Percentiles rank a stretch among this genome's conserved stretches.
Evolutionary conservation across 2,329 filamentous ascomycete species (phyloP).

Genomic region (Endoconidiophora polonica): DNA sequence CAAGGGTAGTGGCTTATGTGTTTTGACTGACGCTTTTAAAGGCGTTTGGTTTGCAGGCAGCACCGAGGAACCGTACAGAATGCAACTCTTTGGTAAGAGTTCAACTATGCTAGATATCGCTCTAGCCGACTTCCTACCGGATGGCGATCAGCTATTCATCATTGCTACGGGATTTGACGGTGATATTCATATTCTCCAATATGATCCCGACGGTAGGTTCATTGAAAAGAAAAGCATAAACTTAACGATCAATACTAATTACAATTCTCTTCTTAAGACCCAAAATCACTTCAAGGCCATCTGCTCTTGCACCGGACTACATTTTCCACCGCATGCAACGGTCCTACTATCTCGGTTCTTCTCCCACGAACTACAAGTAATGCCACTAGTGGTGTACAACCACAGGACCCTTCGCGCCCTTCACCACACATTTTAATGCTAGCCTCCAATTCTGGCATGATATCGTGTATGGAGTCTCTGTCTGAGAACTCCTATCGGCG

Average conservation of each 20-base stretch:
- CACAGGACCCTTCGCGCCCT: slow-evolving; percentile 19
- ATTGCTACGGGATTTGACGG: slow-evolving; percentile 71
- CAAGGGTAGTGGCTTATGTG: slow-evolving; percentile 64
- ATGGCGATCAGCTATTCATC: slow-evolving; percentile 67
- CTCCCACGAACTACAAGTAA: slow-evolving; percentile 40
- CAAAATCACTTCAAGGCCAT: slow-evolving; percentile 79
- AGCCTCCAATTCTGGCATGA: slow-evolving; percentile 56
- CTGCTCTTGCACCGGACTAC: slow-evolving; percentile 73
- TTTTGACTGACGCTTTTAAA: slow-evolving; percentile 82
- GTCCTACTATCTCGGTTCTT: slow-evolving; percentile 57
- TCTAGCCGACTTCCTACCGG: slow-evolving; percentile 73
- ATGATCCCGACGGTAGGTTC: slow-evolving; percentile 75
- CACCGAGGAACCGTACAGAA: slow-evolving; percentile 89
- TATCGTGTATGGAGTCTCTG: slow-evolving; percentile 63
- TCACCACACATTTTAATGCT: slow-evolving; percentile 41
- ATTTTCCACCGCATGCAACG: slow-evolving; percentile 70
- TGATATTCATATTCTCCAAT: slow-evolving; percentile 78
- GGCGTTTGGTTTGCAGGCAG: slow-evolving; percentile 95
- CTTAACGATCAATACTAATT: neutral
- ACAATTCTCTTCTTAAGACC: slow-evolving; percentile 39
- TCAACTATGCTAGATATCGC: slow-evolving; percentile 61
- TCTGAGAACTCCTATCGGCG: slow-evolving; percentile 70
- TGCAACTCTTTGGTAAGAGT: slow-evolving; percentile 84
- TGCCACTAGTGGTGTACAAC: slow-evolving; percentile 14
- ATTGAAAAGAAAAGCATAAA: no score